Conservation (phyloP, 805 yeast genomes). For the Kodamaea fukazawae region DNA sequence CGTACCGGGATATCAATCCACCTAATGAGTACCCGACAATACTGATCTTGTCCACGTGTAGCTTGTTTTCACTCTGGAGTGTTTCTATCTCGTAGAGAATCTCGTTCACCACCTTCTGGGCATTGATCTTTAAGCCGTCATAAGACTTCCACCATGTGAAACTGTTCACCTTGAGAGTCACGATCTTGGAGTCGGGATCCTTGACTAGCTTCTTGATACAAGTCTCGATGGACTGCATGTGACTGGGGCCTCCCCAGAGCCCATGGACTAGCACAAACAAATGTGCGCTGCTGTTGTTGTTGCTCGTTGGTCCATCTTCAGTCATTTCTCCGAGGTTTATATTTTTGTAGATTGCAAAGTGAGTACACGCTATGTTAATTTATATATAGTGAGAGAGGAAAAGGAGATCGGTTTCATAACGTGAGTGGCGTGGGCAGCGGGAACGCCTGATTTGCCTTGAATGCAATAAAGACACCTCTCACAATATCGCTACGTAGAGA, state of each 20-base stretch:
- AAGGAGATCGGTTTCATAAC: no score
- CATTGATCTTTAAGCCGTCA: slow-evolving; percentile 39
- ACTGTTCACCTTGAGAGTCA: slow-evolving; percentile 36
- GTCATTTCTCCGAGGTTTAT: not conserved
- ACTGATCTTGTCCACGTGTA: slow-evolving; percentile 34
- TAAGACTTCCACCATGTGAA: slow-evolving; percentile 45
- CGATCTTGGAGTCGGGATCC: slow-evolving; percentile 23
- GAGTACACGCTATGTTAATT: no score
- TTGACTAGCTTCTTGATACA: slow-evolving; percentile 25
- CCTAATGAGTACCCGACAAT: slow-evolving; percentile 44
- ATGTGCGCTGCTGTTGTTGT: slow-evolving; percentile 22
- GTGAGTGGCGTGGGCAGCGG: no score
- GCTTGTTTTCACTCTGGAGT: slow-evolving; percentile 26
- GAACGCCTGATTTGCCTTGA: no score
- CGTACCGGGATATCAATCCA: slow-evolving; percentile 41
- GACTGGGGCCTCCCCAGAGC: slow-evolving; percentile 44
- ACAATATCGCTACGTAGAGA: no score
- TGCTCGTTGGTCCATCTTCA: no score
- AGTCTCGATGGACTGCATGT: slow-evolving; percentile 37
- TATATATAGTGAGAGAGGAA: no score
- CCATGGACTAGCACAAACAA: slow-evolving; percentile 43
- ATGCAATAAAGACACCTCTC: no score
- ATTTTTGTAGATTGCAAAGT: not conserved
- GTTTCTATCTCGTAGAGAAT: slow-evolving; percentile 41
- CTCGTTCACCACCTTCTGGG: slow-evolving; percentile 34